Evolutionary conservation across 805 yeast genomes (phyloP).

Genomic region (Saccharomycopsis fodiens): DNA sequence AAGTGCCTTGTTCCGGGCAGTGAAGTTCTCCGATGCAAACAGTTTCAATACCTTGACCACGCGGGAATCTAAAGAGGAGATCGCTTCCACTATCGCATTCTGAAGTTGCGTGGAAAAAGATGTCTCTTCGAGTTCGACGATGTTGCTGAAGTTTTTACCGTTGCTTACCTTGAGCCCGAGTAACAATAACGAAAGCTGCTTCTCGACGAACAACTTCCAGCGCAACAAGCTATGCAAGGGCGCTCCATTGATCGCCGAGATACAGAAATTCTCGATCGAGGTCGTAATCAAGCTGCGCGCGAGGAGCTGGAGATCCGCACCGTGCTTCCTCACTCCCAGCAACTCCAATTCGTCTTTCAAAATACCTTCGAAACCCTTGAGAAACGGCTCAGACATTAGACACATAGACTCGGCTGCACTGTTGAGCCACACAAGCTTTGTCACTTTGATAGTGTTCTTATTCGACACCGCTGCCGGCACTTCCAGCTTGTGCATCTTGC

Average conservation of each 20-base stretch:
- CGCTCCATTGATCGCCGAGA: constrained; percentile 6
- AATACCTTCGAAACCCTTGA: background rate
- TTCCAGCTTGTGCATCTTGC: background rate
- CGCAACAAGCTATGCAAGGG: constrained; percentile 22
- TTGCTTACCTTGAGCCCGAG: constrained; percentile 10
- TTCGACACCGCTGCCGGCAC: background rate
- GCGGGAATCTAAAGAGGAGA: constrained; percentile 30
- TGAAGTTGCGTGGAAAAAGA: constrained; percentile 5
- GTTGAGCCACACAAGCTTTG: constrained; percentile 14
- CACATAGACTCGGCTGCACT: constrained; percentile 4
- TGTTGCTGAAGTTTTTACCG: constrained; percentile 5
- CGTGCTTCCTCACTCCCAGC: constrained; percentile 4
- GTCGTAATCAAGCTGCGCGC: constrained; percentile 7
- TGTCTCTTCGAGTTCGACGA: background rate
- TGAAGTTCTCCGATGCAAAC: constrained; percentile 16
- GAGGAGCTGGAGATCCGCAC: constrained; percentile 5
- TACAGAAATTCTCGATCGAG: constrained; percentile 11
- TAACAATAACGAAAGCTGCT: constrained; percentile 40
- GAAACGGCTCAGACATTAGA: constrained; percentile 5
- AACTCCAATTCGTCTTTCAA: constrained; percentile 12
- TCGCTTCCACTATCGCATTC: constrained; percentile 18
- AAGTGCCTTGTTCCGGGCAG: constrained; percentile 24
- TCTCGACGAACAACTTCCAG: constrained; percentile 40
- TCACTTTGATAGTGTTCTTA: constrained; percentile 3
- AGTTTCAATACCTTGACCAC: constrained; percentile 26